phyloP scores from a whole-genome alignment of 2,329 filamentous ascomycete genomes.

The Periconia sp. region DNA sequence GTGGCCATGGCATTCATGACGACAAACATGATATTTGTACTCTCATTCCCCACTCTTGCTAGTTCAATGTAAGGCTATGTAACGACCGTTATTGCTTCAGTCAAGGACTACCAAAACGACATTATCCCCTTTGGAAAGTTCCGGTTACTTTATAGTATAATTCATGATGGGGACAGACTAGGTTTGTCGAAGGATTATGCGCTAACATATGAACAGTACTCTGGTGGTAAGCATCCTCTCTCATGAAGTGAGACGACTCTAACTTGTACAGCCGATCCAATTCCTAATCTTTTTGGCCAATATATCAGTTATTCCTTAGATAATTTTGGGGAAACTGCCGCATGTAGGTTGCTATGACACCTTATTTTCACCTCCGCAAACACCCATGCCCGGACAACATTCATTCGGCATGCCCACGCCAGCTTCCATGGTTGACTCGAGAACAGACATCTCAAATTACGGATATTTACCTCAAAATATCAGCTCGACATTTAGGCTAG shows the following conservation, averaged over 20 bases:
- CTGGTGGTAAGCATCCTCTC: background rate
- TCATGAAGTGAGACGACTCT: background rate
- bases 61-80: slow-evolving; percentile 26
- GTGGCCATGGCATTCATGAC: slow-evolving; percentile 23
- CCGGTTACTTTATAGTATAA: slow-evolving; percentile 3
- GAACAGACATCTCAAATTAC: background rate
- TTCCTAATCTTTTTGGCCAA: background rate
- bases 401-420: background rate
- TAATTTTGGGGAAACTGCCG: too few species aligned
- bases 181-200: slow-evolving; percentile 1
- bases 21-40: slow-evolving; percentile 15
- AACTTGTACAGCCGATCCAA: background rate
- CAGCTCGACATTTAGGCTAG: background rate
- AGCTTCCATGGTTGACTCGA: background rate
- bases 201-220: background rate
- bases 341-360: background rate
- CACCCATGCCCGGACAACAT: too few species aligned
- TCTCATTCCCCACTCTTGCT: slow-evolving; percentile 18
- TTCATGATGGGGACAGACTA: slow-evolving; percentile 20
- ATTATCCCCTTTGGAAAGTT: slow-evolving; percentile 12
- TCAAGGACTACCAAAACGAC: slow-evolving; percentile 7
- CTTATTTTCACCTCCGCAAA: too few species aligned
- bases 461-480: background rate
- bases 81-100: slow-evolving; percentile 7
- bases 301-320: too few species aligned